These are phyloP conservation scores for Lactarius sp. DNA, from an alignment of 768 basidiomycete species.

Conservation along the genomic window DNA sequence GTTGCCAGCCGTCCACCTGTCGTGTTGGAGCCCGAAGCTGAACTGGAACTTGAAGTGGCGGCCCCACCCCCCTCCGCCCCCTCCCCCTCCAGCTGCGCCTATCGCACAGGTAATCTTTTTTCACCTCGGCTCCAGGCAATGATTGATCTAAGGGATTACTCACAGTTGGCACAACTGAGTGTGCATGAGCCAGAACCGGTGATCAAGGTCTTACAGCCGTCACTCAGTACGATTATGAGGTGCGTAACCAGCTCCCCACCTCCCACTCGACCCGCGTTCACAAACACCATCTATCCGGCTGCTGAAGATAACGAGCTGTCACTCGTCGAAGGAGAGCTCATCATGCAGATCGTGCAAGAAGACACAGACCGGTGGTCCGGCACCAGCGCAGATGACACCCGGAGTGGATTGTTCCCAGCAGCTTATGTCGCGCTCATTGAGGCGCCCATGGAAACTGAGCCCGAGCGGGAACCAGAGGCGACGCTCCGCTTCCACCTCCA, in stretches of 20 bases:
- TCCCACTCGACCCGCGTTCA: neutral
- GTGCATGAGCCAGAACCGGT: conserved; percentile 29
- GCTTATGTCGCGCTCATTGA: conserved; percentile 85
- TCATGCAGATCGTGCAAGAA: conserved; percentile 77
- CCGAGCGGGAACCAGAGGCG: conserved; percentile 40
- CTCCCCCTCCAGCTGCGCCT: conserved; percentile 40
- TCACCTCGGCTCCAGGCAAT: neutral
- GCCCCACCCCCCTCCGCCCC: conserved; percentile 39
- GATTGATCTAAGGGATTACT: neutral
- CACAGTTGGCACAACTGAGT: conserved; percentile 19
- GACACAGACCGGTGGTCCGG: conserved; percentile 95
- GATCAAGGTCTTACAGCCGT: conserved; percentile 59
- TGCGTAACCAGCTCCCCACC: conserved; percentile 29
- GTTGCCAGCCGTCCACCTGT: conserved; percentile 21
- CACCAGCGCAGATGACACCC: conserved; percentile 54
- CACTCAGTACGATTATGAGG: conserved; percentile 78
- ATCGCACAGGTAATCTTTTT: conserved; percentile 26
- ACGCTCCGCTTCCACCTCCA: conserved; percentile 53
- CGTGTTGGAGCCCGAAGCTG: conserved; percentile 33
- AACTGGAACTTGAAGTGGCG: conserved; percentile 35
- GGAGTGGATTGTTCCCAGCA: conserved; percentile 90
- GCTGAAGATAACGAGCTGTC: conserved; percentile 84
- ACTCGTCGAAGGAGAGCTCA: conserved; percentile 73
- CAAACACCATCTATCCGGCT: conserved; percentile 40
- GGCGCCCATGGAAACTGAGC: conserved; percentile 34